Evolutionary conservation across 2,329 filamentous ascomycete genomes (phyloP).

Genomic region (Aspergillus sp.): DNA sequence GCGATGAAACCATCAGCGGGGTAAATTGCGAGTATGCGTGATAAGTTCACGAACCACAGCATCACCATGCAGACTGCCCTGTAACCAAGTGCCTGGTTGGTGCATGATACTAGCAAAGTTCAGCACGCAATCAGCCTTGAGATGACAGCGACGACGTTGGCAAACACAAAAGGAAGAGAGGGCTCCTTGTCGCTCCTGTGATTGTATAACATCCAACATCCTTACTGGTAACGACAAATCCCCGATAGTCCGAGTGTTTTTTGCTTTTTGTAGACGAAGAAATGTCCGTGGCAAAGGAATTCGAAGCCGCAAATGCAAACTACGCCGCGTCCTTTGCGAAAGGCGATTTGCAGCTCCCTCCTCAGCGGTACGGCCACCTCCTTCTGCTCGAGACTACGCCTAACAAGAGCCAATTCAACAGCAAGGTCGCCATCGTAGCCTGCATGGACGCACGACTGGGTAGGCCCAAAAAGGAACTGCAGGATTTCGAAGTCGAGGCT

Average conservation of each 20-base stretch:
- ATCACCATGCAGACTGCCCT: not conserved
- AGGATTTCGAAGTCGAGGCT: not conserved
- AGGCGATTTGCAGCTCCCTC: conserved; percentile 66
- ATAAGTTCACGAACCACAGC: not conserved
- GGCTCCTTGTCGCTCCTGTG: too few species aligned
- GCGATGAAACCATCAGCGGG: conserved; percentile 3
- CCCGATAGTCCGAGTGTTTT: too few species aligned
- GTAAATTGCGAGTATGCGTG: not conserved
- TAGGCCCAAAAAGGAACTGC: conserved; percentile 3
- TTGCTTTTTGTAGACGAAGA: not conserved
- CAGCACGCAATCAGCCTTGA: conserved; percentile 1
- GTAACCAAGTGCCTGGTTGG: not conserved
- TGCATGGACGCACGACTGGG: conserved; percentile 75
- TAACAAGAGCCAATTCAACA: conserved; percentile 2
- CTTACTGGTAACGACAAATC: not conserved
- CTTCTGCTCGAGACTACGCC: conserved; percentile 17
- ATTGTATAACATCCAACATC: not conserved
- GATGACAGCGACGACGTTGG: not conserved
- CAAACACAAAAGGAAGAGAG: not conserved
- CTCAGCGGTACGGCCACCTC: conserved; percentile 51
- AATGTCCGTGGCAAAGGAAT: conserved; percentile 45
- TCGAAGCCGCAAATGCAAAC: conserved; percentile 57
- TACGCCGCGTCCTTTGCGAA: conserved; percentile 63
- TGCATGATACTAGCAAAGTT: not conserved
- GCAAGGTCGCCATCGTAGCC: conserved; percentile 54